A percentile compares a stretch with the other conserved stretches of the same genome.
These are phyloP conservation scores for Adiantum capillusveneris DNA, from an alignment of 75 land plant genomes.

Conservation along the genomic window DNA sequence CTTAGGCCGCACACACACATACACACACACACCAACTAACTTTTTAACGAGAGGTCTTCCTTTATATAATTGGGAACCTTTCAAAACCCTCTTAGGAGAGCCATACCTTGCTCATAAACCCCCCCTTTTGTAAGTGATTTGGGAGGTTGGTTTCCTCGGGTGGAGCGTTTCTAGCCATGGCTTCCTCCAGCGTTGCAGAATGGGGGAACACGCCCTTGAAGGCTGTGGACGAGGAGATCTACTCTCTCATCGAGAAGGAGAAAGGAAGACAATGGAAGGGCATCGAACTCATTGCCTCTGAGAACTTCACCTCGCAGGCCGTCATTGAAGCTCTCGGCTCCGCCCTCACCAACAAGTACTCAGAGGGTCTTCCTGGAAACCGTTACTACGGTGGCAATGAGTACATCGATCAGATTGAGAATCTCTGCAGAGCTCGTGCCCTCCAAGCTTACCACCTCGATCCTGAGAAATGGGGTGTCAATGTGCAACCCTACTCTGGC, in stretches of 20 bases:
- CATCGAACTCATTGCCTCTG: constrained; percentile 75
- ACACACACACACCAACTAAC: too few species aligned
- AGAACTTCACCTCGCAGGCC: constrained; percentile 69
- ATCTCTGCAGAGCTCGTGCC: constrained; percentile 71
- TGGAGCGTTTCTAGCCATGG: too few species aligned
- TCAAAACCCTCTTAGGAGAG: too few species aligned
- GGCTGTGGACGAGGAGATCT: constrained; percentile 10
- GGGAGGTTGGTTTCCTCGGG: too few species aligned
- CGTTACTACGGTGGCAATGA: constrained; percentile 91
- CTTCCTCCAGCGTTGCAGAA: too few species aligned
- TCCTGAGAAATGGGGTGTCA: constrained; percentile 76
- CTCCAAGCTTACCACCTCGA: constrained; percentile 62
- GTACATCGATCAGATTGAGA: constrained; percentile 72
- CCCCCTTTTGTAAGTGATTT: too few species aligned
- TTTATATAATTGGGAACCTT: too few species aligned
- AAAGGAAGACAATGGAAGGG: constrained; percentile 34
- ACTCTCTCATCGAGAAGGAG: constrained; percentile 13
- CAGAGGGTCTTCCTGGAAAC: constrained; percentile 79
- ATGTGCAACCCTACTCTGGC: constrained; percentile 51
- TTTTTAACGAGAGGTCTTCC: too few species aligned
- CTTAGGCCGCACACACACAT: too few species aligned
- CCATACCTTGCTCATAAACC: too few species aligned
- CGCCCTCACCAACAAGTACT: constrained; percentile 80
- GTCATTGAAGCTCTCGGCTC: constrained; percentile 89
- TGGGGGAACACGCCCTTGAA: too few species aligned